Base-by-base conservation (phyloP, 1,284 basidiomycete genomes). In the Rhodotorula mucilaginosa region DNA sequence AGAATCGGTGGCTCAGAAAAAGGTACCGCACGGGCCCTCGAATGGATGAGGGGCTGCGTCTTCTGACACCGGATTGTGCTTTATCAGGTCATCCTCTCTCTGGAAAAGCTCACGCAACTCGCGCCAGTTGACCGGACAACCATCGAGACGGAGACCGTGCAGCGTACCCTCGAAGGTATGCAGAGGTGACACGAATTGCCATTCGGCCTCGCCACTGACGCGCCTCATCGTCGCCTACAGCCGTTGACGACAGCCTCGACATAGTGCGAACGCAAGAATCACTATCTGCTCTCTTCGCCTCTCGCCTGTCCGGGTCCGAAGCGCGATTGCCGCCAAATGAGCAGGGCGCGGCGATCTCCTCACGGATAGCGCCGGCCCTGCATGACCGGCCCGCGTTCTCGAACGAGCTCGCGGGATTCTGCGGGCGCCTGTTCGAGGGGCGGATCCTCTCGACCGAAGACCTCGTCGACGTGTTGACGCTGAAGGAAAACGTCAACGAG, bases 51-150 rank as follows among this genome's bases (percentile, higher is more conserved):
- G 39, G 39, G 12, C 8, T 26, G 26, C 13, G 16, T 26, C 26
- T 56, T 29, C 26, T 51, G 49, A 51, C n/a, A 31, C 46, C 58
- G 19, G 48, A 15, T 7, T 19, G 2, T 26, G 2, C 19, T 12
- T 1, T 19, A 4, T 0, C 79, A 97, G 92, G 84, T 96, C 62
- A 89, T 94, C 85, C 86, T 96, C 67, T 95, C 93, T 78, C 87
- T 99, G 46, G 90, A 90, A 58, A 98, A 98, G 82, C 86, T 99
- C 10, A 85, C 90, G 0, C 88, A 91, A 69, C 84, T 97, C 13
- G 90, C 91, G 12, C 87, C 90, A 70, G 80, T 89, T 70, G 87
- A 89, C 73, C 70, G 70, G 15, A 63, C 72, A 56, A 58, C 76
- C 15, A 76, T 81, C 26, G 68, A 69, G 23, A 68, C 73, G 1